Evolutionary conservation across 176 grass and related monocot genomes (phyloP).

Genomic region (Avena atlantica): DNA sequence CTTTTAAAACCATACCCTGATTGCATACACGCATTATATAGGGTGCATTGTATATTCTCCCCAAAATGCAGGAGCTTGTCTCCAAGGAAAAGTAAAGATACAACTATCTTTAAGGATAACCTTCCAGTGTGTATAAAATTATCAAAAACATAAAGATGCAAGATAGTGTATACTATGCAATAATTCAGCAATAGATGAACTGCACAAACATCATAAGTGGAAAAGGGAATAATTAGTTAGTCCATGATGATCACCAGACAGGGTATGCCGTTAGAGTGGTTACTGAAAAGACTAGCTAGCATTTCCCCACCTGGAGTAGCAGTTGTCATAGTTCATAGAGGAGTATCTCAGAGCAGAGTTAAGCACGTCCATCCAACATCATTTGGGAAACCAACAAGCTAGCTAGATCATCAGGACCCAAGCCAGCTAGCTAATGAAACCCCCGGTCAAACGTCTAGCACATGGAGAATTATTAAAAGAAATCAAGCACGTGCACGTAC

Average conservation of each 20-base stretch:
- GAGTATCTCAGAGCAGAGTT: background rate
- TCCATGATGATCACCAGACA: no score
- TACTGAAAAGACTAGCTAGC: background rate
- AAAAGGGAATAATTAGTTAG: slow-evolving; percentile 15
- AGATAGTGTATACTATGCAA: background rate
- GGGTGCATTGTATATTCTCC: background rate
- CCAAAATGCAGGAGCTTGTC: background rate
- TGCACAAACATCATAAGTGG: slow-evolving; percentile 5
- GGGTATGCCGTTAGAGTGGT: background rate
- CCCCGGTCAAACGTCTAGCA: background rate
- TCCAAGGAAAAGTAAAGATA: background rate
- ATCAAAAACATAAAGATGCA: no score
- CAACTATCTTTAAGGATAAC: background rate
- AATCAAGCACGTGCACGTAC: background rate
- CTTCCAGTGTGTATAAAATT: background rate
- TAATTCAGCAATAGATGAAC: background rate
- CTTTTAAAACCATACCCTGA: background rate
- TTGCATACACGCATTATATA: background rate
- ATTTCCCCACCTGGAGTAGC: background rate
- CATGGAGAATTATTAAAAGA: background rate
- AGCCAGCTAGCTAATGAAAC: background rate
- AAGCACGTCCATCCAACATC: background rate
- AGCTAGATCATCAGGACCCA: slow-evolving; percentile 9
- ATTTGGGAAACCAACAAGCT: background rate
- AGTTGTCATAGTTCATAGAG: background rate